Percentiles rank a stretch among this genome's conserved stretches.
Conservation (phyloP, 495 filamentous ascomycete species). For the Pyrenopolyporus hunteri region DNA sequence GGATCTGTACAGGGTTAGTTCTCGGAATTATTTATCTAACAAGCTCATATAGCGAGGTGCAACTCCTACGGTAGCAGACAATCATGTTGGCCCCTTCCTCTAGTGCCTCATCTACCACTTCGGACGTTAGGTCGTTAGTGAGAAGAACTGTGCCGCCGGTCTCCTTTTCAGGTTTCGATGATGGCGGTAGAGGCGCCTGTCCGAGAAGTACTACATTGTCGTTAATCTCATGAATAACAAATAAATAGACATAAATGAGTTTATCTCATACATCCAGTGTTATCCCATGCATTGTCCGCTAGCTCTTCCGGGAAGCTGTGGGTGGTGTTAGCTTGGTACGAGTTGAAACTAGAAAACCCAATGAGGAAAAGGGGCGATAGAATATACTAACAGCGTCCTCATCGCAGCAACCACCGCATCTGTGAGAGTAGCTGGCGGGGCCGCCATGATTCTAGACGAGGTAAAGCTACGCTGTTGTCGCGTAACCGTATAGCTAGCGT, state of each 20-base stretch:
- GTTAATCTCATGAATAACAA: conserved; percentile 6
- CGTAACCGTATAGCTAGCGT: neutral
- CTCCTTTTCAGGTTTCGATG: conserved; percentile 1
- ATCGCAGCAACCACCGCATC: conserved; percentile 80
- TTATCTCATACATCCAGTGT: conserved; percentile 76
- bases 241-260: neutral
- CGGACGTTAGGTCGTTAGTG: conserved; percentile 87
- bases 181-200: conserved; percentile 31
- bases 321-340: conserved; percentile 12
- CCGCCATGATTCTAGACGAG: conserved; percentile 26
- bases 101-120: conserved; percentile 93
- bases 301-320: conserved; percentile 84
- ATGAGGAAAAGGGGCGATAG: neutral
- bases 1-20: conserved; percentile 65
- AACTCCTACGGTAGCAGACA: conserved; percentile 80
- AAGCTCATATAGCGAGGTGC: neutral
- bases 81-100: conserved; percentile 74
- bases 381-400: conserved; percentile 72
- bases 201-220: conserved; percentile 37
- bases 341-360: neutral
- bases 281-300: conserved; percentile 91
- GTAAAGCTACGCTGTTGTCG: conserved; percentile 11
- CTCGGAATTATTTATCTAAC: neutral
- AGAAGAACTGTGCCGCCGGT: conserved; percentile 66
- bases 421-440: conserved; percentile 63